Conservation (phyloP, 495 filamentous ascomycete species). For the Xylaria sp. region DNA sequence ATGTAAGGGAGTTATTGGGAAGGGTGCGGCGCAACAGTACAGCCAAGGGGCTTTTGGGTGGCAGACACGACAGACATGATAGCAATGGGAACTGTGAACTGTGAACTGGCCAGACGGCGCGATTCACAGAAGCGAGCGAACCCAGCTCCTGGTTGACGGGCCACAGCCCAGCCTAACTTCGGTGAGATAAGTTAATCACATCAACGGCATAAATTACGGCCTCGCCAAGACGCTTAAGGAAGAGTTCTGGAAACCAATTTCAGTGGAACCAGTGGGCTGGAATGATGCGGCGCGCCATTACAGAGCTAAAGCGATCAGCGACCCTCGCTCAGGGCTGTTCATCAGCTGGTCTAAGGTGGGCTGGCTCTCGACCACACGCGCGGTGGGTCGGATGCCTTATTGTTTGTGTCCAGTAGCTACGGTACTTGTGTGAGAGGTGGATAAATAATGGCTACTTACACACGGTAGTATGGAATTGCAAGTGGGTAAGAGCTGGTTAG, state of each 20-base stretch:
- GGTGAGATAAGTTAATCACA: slow-evolving; percentile 15
- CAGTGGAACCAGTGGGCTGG: slow-evolving; percentile 25
- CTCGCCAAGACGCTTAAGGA: slow-evolving; percentile 24
- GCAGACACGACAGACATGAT: neutral
- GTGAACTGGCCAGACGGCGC: neutral
- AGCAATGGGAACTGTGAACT: neutral
- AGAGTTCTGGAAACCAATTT: slow-evolving; percentile 28
- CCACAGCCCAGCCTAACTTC: neutral
- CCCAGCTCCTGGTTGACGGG: slow-evolving; percentile 2
- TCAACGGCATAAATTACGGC: slow-evolving; percentile 26
- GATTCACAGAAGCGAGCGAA: slow-evolving; percentile 24
- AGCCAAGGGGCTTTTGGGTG: neutral
- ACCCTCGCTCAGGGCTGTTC: slow-evolving; percentile 14
- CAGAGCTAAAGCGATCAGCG: slow-evolving; percentile 9
- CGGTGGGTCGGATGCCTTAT: slow-evolving; percentile 9
- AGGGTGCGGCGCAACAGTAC: neutral
- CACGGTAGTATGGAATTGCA: neutral
- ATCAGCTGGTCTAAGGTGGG: slow-evolving; percentile 17
- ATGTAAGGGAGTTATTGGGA: neutral
- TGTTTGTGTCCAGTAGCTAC: neutral
- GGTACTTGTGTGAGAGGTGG: neutral
- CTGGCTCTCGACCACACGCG: slow-evolving; percentile 5
- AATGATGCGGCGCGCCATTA: slow-evolving; percentile 21
- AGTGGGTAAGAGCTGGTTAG: neutral
- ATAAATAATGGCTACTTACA: neutral